These are phyloP conservation scores for Periconia macrospinosa DNA, from an alignment of 2,329 filamentous ascomycete genomes.

Conservation along the genomic window DNA sequence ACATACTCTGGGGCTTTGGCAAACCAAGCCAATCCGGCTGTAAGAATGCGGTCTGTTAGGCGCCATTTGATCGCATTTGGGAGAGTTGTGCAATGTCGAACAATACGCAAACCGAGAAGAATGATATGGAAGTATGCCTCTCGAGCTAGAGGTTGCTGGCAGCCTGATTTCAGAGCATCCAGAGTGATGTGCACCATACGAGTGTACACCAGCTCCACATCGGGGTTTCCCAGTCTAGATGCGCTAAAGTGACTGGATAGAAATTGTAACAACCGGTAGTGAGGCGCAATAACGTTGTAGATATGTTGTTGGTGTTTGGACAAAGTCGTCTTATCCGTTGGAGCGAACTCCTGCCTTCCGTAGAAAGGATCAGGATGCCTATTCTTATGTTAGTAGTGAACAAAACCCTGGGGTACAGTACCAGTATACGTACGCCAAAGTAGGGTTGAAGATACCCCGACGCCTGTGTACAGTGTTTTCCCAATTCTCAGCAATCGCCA, in stretches of 20 bases:
- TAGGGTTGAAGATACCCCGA: slow-evolving; percentile 77
- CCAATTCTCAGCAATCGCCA: slow-evolving; percentile 88
- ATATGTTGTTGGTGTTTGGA: slow-evolving; percentile 75
- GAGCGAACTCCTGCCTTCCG: slow-evolving; percentile 86
- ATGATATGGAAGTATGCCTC: slow-evolving; percentile 91
- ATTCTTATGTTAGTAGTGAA: slow-evolving; percentile 31
- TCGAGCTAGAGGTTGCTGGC: slow-evolving; percentile 82
- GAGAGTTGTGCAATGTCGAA: slow-evolving; percentile 68
- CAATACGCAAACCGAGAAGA: slow-evolving; percentile 76
- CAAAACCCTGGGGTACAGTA: neutral
- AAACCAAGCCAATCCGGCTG: slow-evolving; percentile 89
- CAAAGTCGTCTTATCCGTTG: slow-evolving; percentile 77
- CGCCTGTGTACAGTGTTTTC: slow-evolving; percentile 77
- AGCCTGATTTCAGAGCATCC: slow-evolving; percentile 63
- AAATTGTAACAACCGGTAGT: slow-evolving; percentile 83
- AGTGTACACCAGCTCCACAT: slow-evolving; percentile 79
- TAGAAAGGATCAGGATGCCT: slow-evolving; percentile 84
- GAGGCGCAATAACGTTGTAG: slow-evolving; percentile 82
- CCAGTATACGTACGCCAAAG: slow-evolving; percentile 58
- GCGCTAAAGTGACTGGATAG: slow-evolving; percentile 94
- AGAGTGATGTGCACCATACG: slow-evolving; percentile 80
- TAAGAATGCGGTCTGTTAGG: slow-evolving; percentile 85
- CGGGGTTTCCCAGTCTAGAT: slow-evolving; percentile 78
- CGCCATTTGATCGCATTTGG: slow-evolving; percentile 73
- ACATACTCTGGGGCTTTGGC: slow-evolving; percentile 67